Evolutionary conservation across 306 rosid genomes (phyloP), one percentile per base, ranked within the genome.

Genomic region (Cucurbita argyrosperma): DNA sequence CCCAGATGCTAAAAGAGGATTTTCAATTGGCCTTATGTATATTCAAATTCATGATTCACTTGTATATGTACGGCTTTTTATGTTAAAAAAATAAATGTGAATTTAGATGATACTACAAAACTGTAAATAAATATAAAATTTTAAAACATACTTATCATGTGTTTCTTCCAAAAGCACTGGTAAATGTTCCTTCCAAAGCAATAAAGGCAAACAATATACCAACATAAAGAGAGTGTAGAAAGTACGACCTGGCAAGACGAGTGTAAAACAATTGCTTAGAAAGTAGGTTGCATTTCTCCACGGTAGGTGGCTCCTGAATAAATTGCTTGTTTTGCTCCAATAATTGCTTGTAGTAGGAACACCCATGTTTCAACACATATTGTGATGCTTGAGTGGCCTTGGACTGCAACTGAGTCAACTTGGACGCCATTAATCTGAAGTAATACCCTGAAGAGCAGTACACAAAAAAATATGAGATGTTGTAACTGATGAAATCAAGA

Each of bases 241-340:
- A 73, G 57, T 53, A 79, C 75, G 68, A 90, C 98, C 98, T 93
- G 51, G 98, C 98, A 73, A 93, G 97, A 7, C 97, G 97, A 62
- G 97, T 93, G 81, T 87, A 90, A 21, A 93, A 51, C 83, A 93
- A 85, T 76, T 93, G 96, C 82, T 89, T 93, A 0, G 97, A 77
- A n/a, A 93, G 86, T 43, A 68, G 72, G 47, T 80, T 81, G 86
- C 98, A 93, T 83, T 90, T 93, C 85, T 90, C 98, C 69, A 86
- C 80, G 0, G 98, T 90, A 50, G 97, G 82, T 53, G 98, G 98
- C 12, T 89, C 90, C 87, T 90, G 97, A 84, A 93, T 89, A 83
- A 83, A 80, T 65, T 93, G 89, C 85, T 90, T 93, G 88, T 93
- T 90, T 82, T 93, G 76, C 83, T 90, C 98, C 86, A 90, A 75